Conservation (phyloP, 768 basidiomycete genomes). For the Pleurotus tuber-regium region DNA sequence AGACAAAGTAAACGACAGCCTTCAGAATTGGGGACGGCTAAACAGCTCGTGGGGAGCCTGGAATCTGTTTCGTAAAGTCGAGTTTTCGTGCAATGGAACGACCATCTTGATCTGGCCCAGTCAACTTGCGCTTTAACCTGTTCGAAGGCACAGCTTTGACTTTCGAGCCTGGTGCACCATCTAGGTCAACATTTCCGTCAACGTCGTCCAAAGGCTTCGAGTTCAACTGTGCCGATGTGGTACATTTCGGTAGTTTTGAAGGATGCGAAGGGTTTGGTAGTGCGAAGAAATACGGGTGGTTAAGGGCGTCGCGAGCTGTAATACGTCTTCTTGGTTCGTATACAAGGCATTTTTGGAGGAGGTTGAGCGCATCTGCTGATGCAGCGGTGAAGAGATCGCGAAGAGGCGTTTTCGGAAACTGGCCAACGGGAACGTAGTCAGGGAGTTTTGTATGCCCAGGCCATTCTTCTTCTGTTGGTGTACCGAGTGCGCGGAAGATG, state of each 20-base stretch:
- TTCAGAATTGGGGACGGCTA: not conserved
- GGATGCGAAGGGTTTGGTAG: slow-evolving; percentile 88
- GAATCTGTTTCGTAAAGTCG: slow-evolving; percentile 60
- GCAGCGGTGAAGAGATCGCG: slow-evolving; percentile 91
- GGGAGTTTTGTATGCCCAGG: slow-evolving; percentile 91
- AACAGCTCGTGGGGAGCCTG: slow-evolving; percentile 23
- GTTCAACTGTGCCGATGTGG: slow-evolving; percentile 29
- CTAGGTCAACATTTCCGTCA: slow-evolving; percentile 66
- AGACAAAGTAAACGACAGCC: not conserved
- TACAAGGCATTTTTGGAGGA: slow-evolving; percentile 73
- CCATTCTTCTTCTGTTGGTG: slow-evolving; percentile 97
- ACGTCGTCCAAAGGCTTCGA: slow-evolving; percentile 71
- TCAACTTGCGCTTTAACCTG: slow-evolving; percentile 68
- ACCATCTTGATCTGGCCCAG: slow-evolving; percentile 43
- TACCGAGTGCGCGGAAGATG: slow-evolving; percentile 91
- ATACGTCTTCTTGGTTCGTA: slow-evolving; percentile 88
- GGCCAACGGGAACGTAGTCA: slow-evolving; percentile 83
- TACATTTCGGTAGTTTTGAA: slow-evolving; percentile 81
- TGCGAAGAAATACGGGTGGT: slow-evolving; percentile 85
- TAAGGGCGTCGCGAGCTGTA: slow-evolving; percentile 75
- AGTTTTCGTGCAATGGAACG: slow-evolving; percentile 68
- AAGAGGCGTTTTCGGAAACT: slow-evolving; percentile 80
- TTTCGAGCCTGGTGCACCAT: slow-evolving; percentile 45
- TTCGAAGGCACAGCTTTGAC: slow-evolving; percentile 51
- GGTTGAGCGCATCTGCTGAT: slow-evolving; percentile 78